Evolutionary conservation across 176 grass and related monocot species (phyloP), one percentile per base, ranked within the genome.

Genomic region (Rhipidocladum racemiflorum): DNA sequence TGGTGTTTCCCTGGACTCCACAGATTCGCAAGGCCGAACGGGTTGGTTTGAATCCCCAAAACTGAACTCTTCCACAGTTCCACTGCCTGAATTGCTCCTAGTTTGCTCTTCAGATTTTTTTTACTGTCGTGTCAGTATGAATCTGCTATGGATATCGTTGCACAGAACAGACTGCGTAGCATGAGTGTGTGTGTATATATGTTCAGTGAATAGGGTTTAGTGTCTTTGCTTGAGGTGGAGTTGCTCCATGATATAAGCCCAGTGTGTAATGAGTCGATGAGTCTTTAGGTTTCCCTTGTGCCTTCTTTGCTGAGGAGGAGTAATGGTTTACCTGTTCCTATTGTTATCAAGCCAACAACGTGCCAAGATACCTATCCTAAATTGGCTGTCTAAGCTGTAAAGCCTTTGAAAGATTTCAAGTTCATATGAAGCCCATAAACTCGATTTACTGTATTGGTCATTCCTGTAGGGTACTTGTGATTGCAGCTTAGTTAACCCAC

Each of bases 11-110:
- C 89, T 91, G 36, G 83, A 95, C 78, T 93, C 89, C 4, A 69
- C 64, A 72, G 96, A 99, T 91, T 88, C 92, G 61, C 89, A 99
- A 83, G 92, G 92, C 54, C 80, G 92, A 65, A 99, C 92, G 63
- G 96, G 96, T 99, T 79, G 23, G 21, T 76, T 88, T 34, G 66
- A 45, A 84, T 78, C 59, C 71, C 50, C 66, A 13, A 13, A 56
- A 46, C 8, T 27, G 45, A 48, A 15, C 23, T 65, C 35, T 28
- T 60, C n/a, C 27, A 1, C 59, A 87, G 49, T 28, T 60, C n/a
- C 27, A 1, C 59, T 89, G 49, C n/a, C 20, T 40, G 1, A 4
- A 28, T 75, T 32, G 44, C 9, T 76, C 3, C 45, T 29, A 55
- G 66, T 67, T 29, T 67, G 7, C 9, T 44, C 51, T 39, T 38